phyloP scores from a whole-genome alignment of 192 early-diverging fungal genomes.

The Dissophora globulifera region DNA sequence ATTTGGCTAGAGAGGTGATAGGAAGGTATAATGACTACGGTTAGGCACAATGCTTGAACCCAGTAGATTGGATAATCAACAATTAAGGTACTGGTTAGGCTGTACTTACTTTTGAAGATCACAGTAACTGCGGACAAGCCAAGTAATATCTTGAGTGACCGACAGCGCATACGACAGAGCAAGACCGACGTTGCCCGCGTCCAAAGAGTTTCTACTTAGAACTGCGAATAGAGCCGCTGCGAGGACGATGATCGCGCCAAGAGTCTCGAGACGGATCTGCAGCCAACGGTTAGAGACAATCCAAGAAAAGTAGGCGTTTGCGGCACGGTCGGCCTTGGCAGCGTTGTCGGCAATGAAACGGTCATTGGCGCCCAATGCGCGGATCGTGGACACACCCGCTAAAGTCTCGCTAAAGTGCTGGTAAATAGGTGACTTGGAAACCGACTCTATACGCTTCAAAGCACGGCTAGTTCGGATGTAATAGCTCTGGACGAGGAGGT shows the following conservation, averaged over 20 bases:
- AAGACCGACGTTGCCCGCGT: constrained; percentile 76
- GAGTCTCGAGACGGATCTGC: constrained; percentile 80
- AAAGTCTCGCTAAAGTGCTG: constrained; percentile 77
- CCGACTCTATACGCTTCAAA: constrained; percentile 86
- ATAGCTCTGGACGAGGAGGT: constrained; percentile 60
- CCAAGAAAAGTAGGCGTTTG: constrained; percentile 81
- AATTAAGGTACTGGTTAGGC: no score
- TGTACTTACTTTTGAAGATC: constrained; percentile 57
- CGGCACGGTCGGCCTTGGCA: constrained; percentile 38
- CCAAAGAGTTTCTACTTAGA: constrained; percentile 61
- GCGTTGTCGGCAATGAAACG: constrained; percentile 48
- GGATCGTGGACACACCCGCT: constrained; percentile 69
- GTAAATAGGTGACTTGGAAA: constrained; percentile 84
- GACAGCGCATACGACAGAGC: constrained; percentile 81
- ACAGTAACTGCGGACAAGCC: constrained; percentile 70
- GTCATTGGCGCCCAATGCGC: constrained; percentile 71
- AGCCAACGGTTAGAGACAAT: constrained; percentile 79
- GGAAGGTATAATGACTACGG: constrained; percentile 63
- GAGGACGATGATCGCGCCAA: constrained; percentile 84
- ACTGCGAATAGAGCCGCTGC: constrained; percentile 80
- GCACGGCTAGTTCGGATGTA: constrained; percentile 83
- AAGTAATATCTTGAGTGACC: constrained; percentile 77
- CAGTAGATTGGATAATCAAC: no score
- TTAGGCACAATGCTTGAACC: no score
- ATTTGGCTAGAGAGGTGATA: constrained; percentile 52